These are phyloP conservation scores for Malania oleifera DNA, from an alignment of 164 flowering plant species.

Conservation along the genomic window DNA sequence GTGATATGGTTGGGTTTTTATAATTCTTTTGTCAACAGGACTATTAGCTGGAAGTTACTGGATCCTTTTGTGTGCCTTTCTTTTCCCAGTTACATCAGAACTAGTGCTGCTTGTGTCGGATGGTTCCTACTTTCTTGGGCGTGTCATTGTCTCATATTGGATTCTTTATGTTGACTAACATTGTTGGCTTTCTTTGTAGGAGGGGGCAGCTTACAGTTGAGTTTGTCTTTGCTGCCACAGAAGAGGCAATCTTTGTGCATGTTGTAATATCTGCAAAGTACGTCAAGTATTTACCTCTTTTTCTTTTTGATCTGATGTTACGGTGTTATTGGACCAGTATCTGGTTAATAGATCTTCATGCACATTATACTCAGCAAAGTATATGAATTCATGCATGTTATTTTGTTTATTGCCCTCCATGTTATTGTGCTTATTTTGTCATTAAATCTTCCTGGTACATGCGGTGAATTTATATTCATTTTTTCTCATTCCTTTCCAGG, in stretches of 20 bases:
- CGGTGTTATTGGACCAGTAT: background rate
- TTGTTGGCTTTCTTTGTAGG: conserved; percentile 39
- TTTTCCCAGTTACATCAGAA: background rate
- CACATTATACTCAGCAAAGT: too few relatives aligned
- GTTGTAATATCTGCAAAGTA: conserved; percentile 81
- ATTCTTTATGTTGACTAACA: background rate
- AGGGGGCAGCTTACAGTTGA: conserved; percentile 78
- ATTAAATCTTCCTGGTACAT: too few relatives aligned
- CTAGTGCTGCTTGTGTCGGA: background rate
- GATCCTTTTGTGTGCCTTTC: background rate
- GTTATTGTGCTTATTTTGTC: too few relatives aligned
- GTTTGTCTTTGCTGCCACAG: conserved; percentile 86
- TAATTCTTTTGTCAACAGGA: background rate
- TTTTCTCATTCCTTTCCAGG: conserved; percentile 31
- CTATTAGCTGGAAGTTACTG: background rate
- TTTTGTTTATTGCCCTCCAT: too few relatives aligned
- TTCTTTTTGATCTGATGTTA: conserved; percentile 2
- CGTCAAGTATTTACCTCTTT: conserved; percentile 24
- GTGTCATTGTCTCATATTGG: background rate
- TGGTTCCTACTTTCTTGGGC: background rate
- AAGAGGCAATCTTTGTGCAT: conserved; percentile 88
- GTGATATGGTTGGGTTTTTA: too few relatives aligned
- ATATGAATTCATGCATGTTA: too few relatives aligned
- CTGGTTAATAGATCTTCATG: too few relatives aligned
- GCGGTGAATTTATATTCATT: too few relatives aligned